Evolutionary conservation across 768 basidiomycete genomes (phyloP).

Genomic region (Suillus alpinus): DNA sequence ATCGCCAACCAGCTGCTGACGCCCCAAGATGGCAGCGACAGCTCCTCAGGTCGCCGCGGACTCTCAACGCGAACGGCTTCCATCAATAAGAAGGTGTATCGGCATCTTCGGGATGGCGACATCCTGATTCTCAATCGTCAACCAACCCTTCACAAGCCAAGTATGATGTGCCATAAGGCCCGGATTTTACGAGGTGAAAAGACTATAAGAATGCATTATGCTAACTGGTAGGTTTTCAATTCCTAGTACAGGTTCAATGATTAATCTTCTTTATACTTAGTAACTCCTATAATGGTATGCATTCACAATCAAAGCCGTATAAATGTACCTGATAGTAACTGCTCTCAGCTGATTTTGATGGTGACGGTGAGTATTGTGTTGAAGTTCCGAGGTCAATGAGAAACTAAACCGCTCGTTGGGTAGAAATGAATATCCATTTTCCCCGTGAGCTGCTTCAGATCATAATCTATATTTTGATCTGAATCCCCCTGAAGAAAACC

Average conservation of each 20-base stretch:
- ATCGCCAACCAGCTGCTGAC: conserved; percentile 95
- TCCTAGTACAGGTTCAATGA: conserved; percentile 1
- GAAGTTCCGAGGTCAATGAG: neutral
- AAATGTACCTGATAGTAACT: conserved; percentile 8
- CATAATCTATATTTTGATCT: conserved; percentile 2
- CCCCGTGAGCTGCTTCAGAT: conserved; percentile 63
- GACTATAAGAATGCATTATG: conserved; percentile 99
- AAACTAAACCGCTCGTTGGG: conserved; percentile 10
- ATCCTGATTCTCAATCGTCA: conserved; percentile 95
- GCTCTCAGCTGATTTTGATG: conserved; percentile 80
- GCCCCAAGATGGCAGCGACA: conserved; percentile 67
- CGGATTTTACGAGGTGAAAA: conserved; percentile 93
- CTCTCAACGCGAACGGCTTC: conserved; percentile 75
- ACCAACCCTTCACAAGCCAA: conserved; percentile 97
- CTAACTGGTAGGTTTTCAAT: conserved; percentile 76
- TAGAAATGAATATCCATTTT: conserved; percentile 99
- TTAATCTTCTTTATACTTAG: conserved; percentile 39
- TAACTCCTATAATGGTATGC: conserved; percentile 93
- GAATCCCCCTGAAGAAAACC: conserved; percentile 62
- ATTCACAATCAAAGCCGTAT: conserved; percentile 7
- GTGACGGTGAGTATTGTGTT: conserved; percentile 59
- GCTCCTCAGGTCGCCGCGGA: conserved; percentile 43
- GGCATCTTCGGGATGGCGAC: conserved; percentile 93
- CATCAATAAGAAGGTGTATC: conserved; percentile 95
- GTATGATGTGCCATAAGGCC: conserved; percentile 98